These are phyloP conservation scores for Clonostachys rosea DNA, from an alignment of 2,329 filamentous ascomycete species.

Conservation along the genomic window DNA sequence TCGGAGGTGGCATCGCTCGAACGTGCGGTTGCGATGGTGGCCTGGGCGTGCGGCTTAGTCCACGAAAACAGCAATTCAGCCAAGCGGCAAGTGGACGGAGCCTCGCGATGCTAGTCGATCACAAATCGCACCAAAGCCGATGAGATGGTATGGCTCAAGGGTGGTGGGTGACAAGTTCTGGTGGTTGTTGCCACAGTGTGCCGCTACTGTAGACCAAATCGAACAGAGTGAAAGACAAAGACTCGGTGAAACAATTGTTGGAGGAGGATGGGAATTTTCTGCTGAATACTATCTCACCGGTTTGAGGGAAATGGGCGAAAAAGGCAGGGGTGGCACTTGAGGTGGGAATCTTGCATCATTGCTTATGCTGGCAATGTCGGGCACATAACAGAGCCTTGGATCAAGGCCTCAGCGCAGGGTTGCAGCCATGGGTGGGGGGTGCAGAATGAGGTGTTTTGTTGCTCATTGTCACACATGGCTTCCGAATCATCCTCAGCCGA, in stretches of 20 bases:
- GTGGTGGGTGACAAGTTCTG: background rate
- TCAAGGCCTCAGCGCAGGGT: too few relatives aligned
- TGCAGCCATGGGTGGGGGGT: too few relatives aligned
- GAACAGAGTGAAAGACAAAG: conserved; percentile 17
- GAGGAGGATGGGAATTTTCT: conserved; percentile 14
- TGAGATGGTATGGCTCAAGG: background rate
- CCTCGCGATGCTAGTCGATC: too few relatives aligned
- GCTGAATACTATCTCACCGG: conserved; percentile 34
- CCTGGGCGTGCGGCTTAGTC: background rate
- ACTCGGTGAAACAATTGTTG: conserved; percentile 27
- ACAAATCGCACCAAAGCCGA: too few relatives aligned
- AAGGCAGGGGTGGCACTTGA: background rate
- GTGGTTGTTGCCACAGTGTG: background rate
- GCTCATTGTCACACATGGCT: too few relatives aligned
- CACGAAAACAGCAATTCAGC: too few relatives aligned
- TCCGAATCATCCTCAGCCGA: too few relatives aligned
- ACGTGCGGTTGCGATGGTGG: background rate
- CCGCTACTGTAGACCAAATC: conserved; percentile 10
- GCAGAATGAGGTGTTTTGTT: too few relatives aligned
- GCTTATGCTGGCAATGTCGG: too few relatives aligned
- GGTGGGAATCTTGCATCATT: background rate
- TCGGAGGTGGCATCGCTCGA: background rate
- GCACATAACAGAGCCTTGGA: too few relatives aligned
- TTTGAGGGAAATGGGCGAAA: conserved; percentile 28
- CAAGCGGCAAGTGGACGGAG: too few relatives aligned